phyloP scores from a whole-genome alignment of 108 stramenopile genomes.

The Seminavis robusta region DNA sequence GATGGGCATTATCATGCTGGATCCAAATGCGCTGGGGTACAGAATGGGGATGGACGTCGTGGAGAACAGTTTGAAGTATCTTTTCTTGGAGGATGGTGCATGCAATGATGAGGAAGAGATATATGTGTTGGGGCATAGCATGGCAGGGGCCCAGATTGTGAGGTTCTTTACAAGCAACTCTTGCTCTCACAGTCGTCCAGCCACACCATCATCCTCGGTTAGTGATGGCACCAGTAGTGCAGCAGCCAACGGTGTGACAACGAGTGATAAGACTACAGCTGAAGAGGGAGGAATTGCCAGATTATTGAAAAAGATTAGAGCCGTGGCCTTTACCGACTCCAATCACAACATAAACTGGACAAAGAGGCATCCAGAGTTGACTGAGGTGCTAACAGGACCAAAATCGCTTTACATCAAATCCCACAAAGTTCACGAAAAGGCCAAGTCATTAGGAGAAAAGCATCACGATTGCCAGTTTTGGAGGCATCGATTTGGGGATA shows the following conservation, averaged over 20 bases:
- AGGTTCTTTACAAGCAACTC: conserved; percentile 2
- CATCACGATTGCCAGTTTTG: conserved; percentile 7
- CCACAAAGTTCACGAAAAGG: conserved; percentile 2
- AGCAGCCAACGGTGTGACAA: conserved; percentile 2
- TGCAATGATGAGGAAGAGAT: too few relatives aligned
- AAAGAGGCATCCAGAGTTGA: neutral
- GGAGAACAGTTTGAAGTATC: neutral
- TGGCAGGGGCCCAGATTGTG: conserved; percentile 5
- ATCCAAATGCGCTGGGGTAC: conserved; percentile 11
- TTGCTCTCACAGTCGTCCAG: too few relatives aligned
- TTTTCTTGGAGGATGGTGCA: conserved; percentile 1
- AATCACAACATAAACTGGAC: conserved; percentile 17
- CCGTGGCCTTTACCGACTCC: conserved; percentile 15
- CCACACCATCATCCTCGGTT: too few relatives aligned
- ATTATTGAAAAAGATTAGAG: neutral
- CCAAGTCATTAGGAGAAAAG: neutral
- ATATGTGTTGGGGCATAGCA: conserved; percentile 10
- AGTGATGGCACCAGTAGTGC: too few relatives aligned
- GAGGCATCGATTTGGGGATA: conserved; percentile 4
- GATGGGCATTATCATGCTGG: conserved; percentile 1
- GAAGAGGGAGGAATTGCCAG: neutral
- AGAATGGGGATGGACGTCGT: neutral
- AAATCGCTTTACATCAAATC: conserved; percentile 4
- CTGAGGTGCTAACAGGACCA: neutral
- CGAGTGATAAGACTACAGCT: neutral